Base-by-base conservation (phyloP, 2,329 filamentous ascomycete species). In the Harringtonia lauricola region DNA sequence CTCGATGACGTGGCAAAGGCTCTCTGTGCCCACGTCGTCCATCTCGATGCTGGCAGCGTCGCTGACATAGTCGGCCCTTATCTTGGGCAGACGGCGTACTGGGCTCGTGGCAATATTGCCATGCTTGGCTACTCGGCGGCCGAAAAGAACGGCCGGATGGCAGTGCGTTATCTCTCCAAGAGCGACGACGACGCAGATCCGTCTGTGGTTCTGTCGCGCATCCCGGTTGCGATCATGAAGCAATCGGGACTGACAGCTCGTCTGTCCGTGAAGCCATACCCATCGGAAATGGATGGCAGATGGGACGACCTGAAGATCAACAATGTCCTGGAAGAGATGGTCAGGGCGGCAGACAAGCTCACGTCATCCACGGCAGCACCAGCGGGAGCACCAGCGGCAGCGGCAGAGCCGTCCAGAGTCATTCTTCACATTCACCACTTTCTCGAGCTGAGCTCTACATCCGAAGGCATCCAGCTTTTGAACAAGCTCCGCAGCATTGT, bases 381-480 rank as follows among this genome's bases (percentile, higher is more conserved):
- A 14, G 7, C n/a, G 44, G 59, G 18, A 52, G 59, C 7, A 48
- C 2, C 37, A 3, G 14, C 26, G 10, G 12, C 41, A 8, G 7
- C 41, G 17, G 13, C 42, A 14, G 7, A 22, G 12, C 6, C 24
- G 17, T 3, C 33, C 22, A 26, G 13, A 31, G 8, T 88, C 8
- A 80, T 96, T 46, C 69, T 94, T 33, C 86, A 86, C 53, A 65
- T 95, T 13, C 77, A 84, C 57, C 86, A 96, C 58, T 84, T 87
- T 55, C 79, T 84, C 42, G 86, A 94, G 50, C 69, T 98, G 9
- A 77, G 73, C 53, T 74, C 75, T 55, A 81, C 83, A 1, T 60
- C 73, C 7, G 79, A 86, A 46, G 86, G 87, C 12, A 70, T 75
- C 2, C 71, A 74, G 19, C 74, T 96, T 28, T 64, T 95, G 8